Percentiles rank a stretch among this genome's conserved stretches.
These are phyloP conservation scores for Globisporangium radiosum DNA, from an alignment of 352 stramenopile species.

Conservation along the genomic window DNA sequence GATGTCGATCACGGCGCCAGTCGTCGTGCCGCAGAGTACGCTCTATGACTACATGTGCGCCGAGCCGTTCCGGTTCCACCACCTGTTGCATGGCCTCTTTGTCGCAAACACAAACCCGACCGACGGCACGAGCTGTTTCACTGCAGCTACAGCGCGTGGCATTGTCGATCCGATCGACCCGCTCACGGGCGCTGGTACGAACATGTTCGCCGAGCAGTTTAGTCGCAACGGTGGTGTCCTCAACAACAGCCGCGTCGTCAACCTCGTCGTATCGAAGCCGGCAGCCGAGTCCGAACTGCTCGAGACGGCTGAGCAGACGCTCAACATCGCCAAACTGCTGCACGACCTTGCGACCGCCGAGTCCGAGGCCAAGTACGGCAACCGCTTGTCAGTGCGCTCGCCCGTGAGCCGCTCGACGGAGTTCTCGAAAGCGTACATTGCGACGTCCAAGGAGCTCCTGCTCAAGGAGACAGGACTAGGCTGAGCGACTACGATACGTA, in stretches of 20 bases:
- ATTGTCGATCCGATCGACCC: slow-evolving; percentile 8
- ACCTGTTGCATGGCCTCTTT: slow-evolving; percentile 32
- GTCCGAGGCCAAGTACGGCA: slow-evolving; percentile 52
- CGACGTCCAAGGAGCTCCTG: slow-evolving; percentile 62
- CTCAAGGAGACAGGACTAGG: slow-evolving; percentile 46
- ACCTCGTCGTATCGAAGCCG: slow-evolving; percentile 24
- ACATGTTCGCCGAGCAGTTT: slow-evolving; percentile 50
- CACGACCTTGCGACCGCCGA: slow-evolving; percentile 67
- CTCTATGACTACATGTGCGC: slow-evolving; percentile 52
- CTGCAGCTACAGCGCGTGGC: slow-evolving; percentile 14
- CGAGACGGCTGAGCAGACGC: slow-evolving; percentile 60
- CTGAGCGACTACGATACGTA: slow-evolving; percentile 1
- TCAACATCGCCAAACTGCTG: slow-evolving; percentile 71
- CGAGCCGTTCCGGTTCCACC: slow-evolving; percentile 37
- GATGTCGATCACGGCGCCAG: slow-evolving; percentile 12
- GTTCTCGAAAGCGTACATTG: slow-evolving; percentile 66
- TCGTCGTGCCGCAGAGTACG: slow-evolving; percentile 34
- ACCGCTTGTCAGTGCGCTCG: slow-evolving; percentile 50
- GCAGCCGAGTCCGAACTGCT: slow-evolving; percentile 32
- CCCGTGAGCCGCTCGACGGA: slow-evolving; percentile 39
- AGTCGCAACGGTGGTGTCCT: slow-evolving; percentile 40
- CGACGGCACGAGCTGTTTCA: slow-evolving; percentile 14
- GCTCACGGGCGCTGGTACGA: slow-evolving; percentile 13
- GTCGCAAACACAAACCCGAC: slow-evolving; percentile 32
- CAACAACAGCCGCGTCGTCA: slow-evolving; percentile 31